phyloP scores from a whole-genome alignment of 1,139 yeast genomes.

The Zygoascus hellenicus region DNA sequence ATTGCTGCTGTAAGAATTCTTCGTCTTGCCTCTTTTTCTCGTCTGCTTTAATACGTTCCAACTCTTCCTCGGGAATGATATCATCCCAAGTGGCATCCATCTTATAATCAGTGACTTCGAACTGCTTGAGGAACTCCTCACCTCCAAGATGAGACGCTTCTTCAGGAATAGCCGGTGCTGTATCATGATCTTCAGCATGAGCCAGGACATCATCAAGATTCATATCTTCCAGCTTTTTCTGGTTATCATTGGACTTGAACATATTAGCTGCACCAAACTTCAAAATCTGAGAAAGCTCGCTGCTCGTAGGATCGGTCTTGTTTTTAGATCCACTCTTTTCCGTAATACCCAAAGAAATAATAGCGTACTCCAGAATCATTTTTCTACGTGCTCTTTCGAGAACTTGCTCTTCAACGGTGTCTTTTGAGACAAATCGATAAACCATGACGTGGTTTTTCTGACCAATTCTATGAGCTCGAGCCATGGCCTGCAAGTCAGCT shows the following conservation, averaged over 20 bases:
- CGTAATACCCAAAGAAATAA: slow-evolving; percentile 90
- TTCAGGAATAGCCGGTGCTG: slow-evolving; percentile 85
- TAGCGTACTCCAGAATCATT: slow-evolving; percentile 97
- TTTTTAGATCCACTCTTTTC: slow-evolving; percentile 51
- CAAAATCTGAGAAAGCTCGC: slow-evolving; percentile 85
- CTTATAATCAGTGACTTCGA: slow-evolving; percentile 96
- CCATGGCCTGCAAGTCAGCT: slow-evolving; percentile 99
- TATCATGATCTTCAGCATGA: slow-evolving; percentile 95
- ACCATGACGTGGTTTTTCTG: slow-evolving; percentile 97
- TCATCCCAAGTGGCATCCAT: slow-evolving; percentile 99
- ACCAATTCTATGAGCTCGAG: slow-evolving; percentile 98
- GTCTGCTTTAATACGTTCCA: slow-evolving; percentile 81
- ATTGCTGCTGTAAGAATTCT: slow-evolving; percentile 78
- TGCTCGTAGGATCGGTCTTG: slow-evolving; percentile 69
- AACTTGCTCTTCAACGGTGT: slow-evolving; percentile 96
- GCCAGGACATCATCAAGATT: slow-evolving; percentile 92
- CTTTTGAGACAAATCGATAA: slow-evolving; percentile 92
- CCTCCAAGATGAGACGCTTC: slow-evolving; percentile 90
- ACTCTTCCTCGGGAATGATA: slow-evolving; percentile 93
- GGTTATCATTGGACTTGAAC: slow-evolving; percentile 78
- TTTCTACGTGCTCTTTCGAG: slow-evolving; percentile 94
- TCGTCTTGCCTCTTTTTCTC: slow-evolving; percentile 86
- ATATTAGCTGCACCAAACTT: slow-evolving; percentile 98
- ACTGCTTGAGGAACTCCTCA: slow-evolving; percentile 93
- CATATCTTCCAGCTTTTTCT: slow-evolving; percentile 90